Conservation (phyloP, 768 basidiomycete species). For the Termitomyces heimii region DNA sequence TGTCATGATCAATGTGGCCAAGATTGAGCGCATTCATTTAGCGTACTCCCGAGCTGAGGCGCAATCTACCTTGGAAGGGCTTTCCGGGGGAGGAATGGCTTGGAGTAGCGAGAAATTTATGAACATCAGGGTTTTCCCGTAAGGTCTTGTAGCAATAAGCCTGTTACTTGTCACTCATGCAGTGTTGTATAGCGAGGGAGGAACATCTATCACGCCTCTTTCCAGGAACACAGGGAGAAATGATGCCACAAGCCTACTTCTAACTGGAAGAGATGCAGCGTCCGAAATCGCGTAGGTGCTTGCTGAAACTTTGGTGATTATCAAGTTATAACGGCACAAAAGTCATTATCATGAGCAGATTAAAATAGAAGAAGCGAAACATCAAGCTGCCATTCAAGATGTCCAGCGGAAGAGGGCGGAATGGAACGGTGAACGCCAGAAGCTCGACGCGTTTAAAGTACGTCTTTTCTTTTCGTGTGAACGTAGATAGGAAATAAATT, state of each 20-base stretch:
- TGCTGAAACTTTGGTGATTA: not conserved
- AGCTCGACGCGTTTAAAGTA: conserved; percentile 29
- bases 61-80: conserved; percentile 39
- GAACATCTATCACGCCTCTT: conserved; percentile 46
- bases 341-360: conserved; percentile 45
- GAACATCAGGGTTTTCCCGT: conserved; percentile 59
- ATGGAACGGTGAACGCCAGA: conserved; percentile 22
- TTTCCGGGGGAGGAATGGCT: conserved; percentile 47
- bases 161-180: not conserved
- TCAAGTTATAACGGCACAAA: not conserved
- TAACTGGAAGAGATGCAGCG: conserved; percentile 46
- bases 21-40: conserved; percentile 70
- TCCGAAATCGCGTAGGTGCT: conserved; percentile 39
- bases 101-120: conserved; percentile 60
- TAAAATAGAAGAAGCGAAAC: conserved; percentile 30
- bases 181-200: conserved; percentile 50
- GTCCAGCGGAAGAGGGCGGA: conserved; percentile 20
- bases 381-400: conserved; percentile 21
- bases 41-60: conserved; percentile 59
- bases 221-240: conserved; percentile 15
- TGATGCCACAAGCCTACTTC: conserved; percentile 40
- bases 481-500: not conserved
- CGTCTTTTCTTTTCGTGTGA: not conserved
- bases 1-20: conserved; percentile 68
- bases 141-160: conserved; percentile 17